Conservation (phyloP, 441 rosid genomes). For the Populus tomentosa region DNA sequence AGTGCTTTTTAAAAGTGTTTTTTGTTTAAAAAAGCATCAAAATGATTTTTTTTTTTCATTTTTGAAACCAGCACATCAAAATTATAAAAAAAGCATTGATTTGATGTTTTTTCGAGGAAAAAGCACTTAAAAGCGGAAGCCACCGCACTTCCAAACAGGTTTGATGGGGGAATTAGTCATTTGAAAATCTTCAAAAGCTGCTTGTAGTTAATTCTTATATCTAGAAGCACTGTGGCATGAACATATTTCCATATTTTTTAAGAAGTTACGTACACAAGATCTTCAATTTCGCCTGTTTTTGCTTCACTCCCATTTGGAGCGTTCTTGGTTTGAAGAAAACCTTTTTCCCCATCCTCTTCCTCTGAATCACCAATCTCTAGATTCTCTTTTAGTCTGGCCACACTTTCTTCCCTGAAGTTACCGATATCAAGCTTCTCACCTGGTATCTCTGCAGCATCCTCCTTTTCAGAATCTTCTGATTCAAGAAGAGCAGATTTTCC, state of each 20-base stretch:
- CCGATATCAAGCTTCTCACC: slow-evolving; percentile 31
- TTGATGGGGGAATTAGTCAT: neutral
- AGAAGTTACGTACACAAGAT: slow-evolving; percentile 43
- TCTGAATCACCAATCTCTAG: slow-evolving; percentile 11
- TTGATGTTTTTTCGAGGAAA: no score
- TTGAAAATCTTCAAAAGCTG: neutral
- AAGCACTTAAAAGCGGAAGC: neutral
- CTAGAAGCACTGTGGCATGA: neutral
- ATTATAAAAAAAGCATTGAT: no score
- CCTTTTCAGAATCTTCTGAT: slow-evolving; percentile 29
- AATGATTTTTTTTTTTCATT: no score
- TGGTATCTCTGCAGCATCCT: slow-evolving; percentile 22
- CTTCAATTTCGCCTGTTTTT: slow-evolving; percentile 33
- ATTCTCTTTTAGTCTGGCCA: slow-evolving; percentile 6
- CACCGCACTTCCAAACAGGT: neutral
- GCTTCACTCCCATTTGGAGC: slow-evolving; percentile 26
- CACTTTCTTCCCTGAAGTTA: slow-evolving; percentile 30
- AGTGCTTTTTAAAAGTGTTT: no score
- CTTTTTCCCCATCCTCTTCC: slow-evolving; percentile 27
- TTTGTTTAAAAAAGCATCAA: no score
- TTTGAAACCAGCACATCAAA: no score
- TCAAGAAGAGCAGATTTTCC: slow-evolving; percentile 34
- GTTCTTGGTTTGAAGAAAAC: slow-evolving; percentile 37
- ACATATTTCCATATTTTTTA: neutral
- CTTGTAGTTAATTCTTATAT: neutral